Evolutionary conservation across 805 yeast species (phyloP).

Genomic region (Phaffomyces thermotolerans): DNA sequence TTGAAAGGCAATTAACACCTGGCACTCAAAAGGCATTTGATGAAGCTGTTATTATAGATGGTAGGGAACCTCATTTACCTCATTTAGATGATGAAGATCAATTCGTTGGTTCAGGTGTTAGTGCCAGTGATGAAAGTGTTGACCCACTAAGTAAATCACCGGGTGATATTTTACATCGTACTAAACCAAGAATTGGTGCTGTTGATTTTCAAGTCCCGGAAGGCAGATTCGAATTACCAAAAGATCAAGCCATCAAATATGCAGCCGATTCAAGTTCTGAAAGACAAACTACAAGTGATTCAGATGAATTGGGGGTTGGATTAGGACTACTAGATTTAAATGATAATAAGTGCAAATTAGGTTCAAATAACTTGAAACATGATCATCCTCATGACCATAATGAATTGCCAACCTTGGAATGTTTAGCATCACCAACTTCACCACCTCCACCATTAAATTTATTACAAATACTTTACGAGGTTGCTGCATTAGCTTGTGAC

Average conservation of each 20-base stretch:
- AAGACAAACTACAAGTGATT: slow-evolving; percentile 20
- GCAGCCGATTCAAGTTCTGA: slow-evolving; percentile 13
- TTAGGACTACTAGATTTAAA: slow-evolving; percentile 18
- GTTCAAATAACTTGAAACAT: slow-evolving; percentile 2
- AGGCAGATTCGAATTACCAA: slow-evolving; percentile 14
- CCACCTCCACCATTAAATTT: slow-evolving; percentile 49
- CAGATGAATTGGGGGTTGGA: slow-evolving; percentile 23
- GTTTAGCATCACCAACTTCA: slow-evolving; percentile 46
- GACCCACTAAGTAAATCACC: slow-evolving; percentile 8
- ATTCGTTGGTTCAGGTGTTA: slow-evolving; percentile 5
- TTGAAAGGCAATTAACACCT: too few species aligned
- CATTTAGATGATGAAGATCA: slow-evolving; percentile 17
- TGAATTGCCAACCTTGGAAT: slow-evolving; percentile 43
- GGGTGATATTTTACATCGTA: not conserved
- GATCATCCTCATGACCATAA: slow-evolving; percentile 18
- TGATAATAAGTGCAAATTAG: not conserved
- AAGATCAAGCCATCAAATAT: slow-evolving; percentile 1
- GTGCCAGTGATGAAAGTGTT: slow-evolving; percentile 1
- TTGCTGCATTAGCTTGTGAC: slow-evolving; percentile 56
- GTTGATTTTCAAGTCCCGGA: slow-evolving; percentile 19
- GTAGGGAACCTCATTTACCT: not conserved
- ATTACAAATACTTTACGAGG: slow-evolving; percentile 54
- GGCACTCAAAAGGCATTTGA: not conserved
- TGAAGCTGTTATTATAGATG: slow-evolving; percentile 5
- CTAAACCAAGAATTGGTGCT: not conserved